phyloP scores from a whole-genome alignment of 1,284 basidiomycete genomes.

The Apiotrichum gamsii region DNA sequence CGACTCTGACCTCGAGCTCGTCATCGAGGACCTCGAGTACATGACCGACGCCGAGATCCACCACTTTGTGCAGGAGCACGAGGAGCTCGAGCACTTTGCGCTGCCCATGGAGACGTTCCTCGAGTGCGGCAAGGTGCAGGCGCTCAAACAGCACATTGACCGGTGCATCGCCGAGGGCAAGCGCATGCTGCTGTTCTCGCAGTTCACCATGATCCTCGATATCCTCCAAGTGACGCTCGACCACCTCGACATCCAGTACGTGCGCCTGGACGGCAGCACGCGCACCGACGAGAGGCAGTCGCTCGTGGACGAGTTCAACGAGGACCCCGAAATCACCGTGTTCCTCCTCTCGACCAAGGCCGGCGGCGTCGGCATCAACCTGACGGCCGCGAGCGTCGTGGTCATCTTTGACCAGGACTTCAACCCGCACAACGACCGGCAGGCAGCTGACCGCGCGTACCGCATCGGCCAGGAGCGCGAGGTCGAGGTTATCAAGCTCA shows the following conservation, averaged over 20 bases:
- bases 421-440: conserved; percentile 78
- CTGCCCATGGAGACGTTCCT: conserved; percentile 71
- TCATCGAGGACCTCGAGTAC: conserved; percentile 83
- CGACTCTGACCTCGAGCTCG: conserved; percentile 68
- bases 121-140: conserved; percentile 81
- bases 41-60: conserved; percentile 95
- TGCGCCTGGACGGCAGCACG: conserved; percentile 89
- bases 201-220: conserved; percentile 93
- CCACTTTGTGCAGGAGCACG: conserved; percentile 63
- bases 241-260: conserved; percentile 67
- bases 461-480: conserved; percentile 60
- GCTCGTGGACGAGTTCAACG: conserved; percentile 94
- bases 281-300: conserved; percentile 89
- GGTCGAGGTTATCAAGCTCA: conserved; percentile 72
- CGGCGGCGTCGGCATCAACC: conserved; percentile 67
- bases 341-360: conserved; percentile 96
- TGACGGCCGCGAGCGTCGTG: conserved; percentile 87
- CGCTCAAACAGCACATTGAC: conserved; percentile 65
- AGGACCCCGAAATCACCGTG: conserved; percentile 80
- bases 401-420: conserved; percentile 98
- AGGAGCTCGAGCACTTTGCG: conserved; percentile 71
- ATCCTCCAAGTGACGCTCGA: conserved; percentile 84
- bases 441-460: conserved; percentile 95
- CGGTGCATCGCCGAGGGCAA: conserved; percentile 65
- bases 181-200: conserved; percentile 87